Evolutionary conservation across 2,329 filamentous ascomycete species (phyloP).

Genomic region (Ophidiomyces ophidiicola): DNA sequence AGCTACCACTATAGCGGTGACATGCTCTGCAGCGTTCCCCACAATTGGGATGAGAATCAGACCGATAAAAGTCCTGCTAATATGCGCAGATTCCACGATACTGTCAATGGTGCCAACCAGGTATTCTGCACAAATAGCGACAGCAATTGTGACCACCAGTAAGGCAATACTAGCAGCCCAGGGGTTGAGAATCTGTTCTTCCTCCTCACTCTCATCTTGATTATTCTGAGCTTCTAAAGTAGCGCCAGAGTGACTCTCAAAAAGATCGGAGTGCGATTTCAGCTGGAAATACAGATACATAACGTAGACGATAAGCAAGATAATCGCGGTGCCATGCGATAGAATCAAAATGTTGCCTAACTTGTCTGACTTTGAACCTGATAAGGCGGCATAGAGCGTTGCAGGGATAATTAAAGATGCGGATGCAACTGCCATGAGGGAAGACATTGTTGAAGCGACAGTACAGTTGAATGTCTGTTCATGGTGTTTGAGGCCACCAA

Average conservation of each 20-base stretch:
- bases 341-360: conserved; percentile 51
- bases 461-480: conserved; percentile 51
- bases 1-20: conserved; percentile 68
- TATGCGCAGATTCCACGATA: conserved; percentile 55
- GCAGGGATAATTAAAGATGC: conserved; percentile 70
- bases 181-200: conserved; percentile 46
- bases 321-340: conserved; percentile 63
- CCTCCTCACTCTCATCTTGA: conserved; percentile 29
- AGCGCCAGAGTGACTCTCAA: conserved; percentile 39
- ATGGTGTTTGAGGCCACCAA: conserved; percentile 56
- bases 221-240: conserved; percentile 27
- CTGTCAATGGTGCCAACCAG: conserved; percentile 64
- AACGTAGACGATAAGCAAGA: conserved; percentile 61
- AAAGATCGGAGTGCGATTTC: conserved; percentile 59
- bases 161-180: conserved; percentile 54
- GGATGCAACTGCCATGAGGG: conserved; percentile 62
- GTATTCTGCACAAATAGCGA: conserved; percentile 64
- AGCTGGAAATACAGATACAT: conserved; percentile 71
- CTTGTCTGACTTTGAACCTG: conserved; percentile 28
- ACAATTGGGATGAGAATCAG: conserved; percentile 68
- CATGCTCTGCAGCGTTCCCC: conserved; percentile 68
- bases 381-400: conserved; percentile 56
- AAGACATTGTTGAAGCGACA: conserved; percentile 45
- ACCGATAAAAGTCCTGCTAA: conserved; percentile 72
- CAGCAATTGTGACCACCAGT: conserved; percentile 56